A percentile compares a stretch with the other conserved stretches of the same genome.
Evolutionary conservation across 805 yeast species (phyloP).

Genomic region (Sugiyamaella americana): DNA sequence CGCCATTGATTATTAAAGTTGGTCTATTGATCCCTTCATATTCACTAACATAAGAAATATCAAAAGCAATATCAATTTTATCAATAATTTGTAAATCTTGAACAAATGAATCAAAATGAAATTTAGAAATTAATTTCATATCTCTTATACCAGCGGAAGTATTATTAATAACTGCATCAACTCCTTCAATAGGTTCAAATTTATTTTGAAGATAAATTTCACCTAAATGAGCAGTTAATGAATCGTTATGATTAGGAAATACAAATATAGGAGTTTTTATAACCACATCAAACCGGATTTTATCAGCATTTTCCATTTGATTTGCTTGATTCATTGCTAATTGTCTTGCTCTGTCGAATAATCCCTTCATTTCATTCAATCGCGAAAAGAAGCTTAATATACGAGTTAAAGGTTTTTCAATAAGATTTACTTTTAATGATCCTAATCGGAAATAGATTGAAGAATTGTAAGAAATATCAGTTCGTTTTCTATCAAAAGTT

Average conservation of each 20-base stretch:
- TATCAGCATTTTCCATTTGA: conserved; percentile 45
- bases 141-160: conserved; percentile 67
- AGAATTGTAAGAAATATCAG: conserved; percentile 44
- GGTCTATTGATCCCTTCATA: conserved; percentile 36
- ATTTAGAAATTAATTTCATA: conserved; percentile 58
- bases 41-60: conserved; percentile 44
- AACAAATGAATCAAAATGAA: conserved; percentile 38
- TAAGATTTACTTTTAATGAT: conserved; percentile 66
- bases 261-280: conserved; percentile 78
- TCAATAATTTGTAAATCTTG: conserved; percentile 64
- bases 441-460: conserved; percentile 63
- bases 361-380: conserved; percentile 75
- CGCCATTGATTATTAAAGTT: conserved; percentile 46
- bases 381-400: conserved; percentile 62
- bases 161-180: conserved; percentile 36
- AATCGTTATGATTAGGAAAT: conserved; percentile 63
- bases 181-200: conserved; percentile 37
- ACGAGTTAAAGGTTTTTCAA: conserved; percentile 71
- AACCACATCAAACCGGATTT: conserved; percentile 63
- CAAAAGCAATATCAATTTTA: conserved; percentile 54
- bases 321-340: conserved; percentile 81
- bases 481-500: conserved; percentile 56
- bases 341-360: conserved; percentile 85
- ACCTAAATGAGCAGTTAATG: conserved; percentile 69
- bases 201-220: conserved; percentile 66